Evolutionary conservation across 345 rosid species (phyloP).

Genomic region (Capsella bursapastoris): DNA sequence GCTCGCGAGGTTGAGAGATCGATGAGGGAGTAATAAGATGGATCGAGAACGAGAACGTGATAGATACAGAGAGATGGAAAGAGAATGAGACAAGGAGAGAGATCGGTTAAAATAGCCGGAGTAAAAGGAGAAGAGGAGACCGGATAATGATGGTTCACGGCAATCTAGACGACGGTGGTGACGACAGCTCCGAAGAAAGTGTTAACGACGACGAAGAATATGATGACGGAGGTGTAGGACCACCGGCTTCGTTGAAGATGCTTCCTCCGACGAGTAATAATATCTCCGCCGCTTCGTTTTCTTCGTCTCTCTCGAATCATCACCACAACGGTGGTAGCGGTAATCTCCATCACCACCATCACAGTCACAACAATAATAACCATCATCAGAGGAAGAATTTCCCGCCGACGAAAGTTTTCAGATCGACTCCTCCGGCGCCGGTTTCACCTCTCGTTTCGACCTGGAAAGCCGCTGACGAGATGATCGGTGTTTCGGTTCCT

Average conservation of each 20-base stretch:
- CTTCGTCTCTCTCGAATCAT: conserved; percentile 60
- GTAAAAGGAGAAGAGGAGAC: conserved; percentile 84
- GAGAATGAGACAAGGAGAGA: conserved; percentile 77
- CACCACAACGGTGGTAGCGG: conserved; percentile 43
- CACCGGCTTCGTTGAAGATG: conserved; percentile 63
- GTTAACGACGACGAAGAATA: conserved; percentile 93
- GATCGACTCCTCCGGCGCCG: conserved; percentile 54
- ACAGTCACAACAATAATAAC: background rate
- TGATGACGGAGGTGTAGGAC: conserved; percentile 63
- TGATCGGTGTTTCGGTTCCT: conserved; percentile 98
- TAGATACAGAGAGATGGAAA: conserved; percentile 62
- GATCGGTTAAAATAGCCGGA: conserved; percentile 79
- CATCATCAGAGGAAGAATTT: conserved; percentile 63
- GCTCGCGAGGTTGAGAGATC: conserved; percentile 86
- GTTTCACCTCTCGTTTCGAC: conserved; percentile 41
- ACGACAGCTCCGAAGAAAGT: conserved; percentile 91
- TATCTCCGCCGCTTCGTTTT: conserved; percentile 60
- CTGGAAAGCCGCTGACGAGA: conserved; percentile 89
- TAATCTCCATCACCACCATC: conserved; percentile 41
- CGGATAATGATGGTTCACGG: conserved; percentile 70
- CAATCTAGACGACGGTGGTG: conserved; percentile 76
- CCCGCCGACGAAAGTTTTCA: conserved; percentile 64
- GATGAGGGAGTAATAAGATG: conserved; percentile 61
- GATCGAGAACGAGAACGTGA: conserved; percentile 81
- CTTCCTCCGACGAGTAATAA: conserved; percentile 65